Conservation (phyloP, 2,329 filamentous ascomycete genomes). For the Fusarium agapanthi region DNA sequence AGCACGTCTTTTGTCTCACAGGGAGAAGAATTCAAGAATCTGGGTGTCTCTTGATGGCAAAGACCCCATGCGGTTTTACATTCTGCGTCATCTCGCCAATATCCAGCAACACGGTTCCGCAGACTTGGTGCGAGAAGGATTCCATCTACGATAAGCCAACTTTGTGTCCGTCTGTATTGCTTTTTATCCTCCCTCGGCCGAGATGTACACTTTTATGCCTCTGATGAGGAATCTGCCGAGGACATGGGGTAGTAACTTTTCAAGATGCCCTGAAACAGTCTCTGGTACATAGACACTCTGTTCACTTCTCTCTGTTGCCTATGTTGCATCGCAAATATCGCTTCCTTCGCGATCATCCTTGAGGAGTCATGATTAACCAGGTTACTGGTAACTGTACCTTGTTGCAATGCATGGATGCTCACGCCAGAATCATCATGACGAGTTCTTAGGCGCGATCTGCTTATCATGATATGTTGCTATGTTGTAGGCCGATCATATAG, state of each 20-base stretch:
- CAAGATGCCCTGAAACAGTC: constrained; percentile 6
- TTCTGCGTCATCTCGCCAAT: constrained; percentile 28
- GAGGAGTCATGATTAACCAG: not conserved
- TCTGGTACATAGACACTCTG: not conserved
- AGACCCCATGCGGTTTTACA: constrained; percentile 1
- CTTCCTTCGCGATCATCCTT: not conserved
- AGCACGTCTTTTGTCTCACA: constrained; percentile 6
- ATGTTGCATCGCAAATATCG: constrained; percentile 14
- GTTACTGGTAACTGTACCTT: not conserved
- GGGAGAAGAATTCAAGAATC: constrained; percentile 5
- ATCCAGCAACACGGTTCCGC: constrained; percentile 33
- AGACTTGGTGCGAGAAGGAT: constrained; percentile 1
- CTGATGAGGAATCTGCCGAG: not conserved
- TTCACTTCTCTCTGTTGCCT: not conserved
- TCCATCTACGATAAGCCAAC: constrained; percentile 10
- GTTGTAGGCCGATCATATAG: not conserved
- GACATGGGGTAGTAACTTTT: not conserved
- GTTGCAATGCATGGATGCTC: not conserved
- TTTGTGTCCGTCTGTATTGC: not conserved
- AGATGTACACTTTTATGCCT: not conserved
- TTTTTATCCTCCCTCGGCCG: not conserved
- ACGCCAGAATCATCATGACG: not conserved
- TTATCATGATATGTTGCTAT: not conserved
- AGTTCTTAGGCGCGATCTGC: not conserved
- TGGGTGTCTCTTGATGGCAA: not conserved